These are phyloP conservation scores for Fraxinus americana DNA, from an alignment of 257 asterid genomes.

Conservation along the genomic window DNA sequence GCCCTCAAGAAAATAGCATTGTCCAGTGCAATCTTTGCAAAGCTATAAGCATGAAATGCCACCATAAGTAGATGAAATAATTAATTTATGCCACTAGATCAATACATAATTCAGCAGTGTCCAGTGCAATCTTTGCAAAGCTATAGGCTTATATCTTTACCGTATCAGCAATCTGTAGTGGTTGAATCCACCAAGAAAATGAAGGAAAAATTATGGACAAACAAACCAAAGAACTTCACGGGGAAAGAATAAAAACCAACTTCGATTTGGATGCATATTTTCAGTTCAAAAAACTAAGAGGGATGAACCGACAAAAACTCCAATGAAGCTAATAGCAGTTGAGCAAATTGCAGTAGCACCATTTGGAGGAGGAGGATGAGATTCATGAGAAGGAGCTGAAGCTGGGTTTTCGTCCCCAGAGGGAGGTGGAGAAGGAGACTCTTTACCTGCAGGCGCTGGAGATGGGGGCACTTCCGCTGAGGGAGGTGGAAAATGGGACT, in stretches of 20 bases:
- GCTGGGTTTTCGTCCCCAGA: constrained; percentile 39
- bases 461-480: constrained; percentile 43
- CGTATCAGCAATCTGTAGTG: constrained; percentile 20
- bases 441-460: constrained; percentile 44
- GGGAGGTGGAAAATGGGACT: constrained; percentile 42
- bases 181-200: constrained; percentile 19
- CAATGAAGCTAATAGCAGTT: constrained; percentile 41
- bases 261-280: constrained; percentile 20
- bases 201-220: constrained; percentile 27
- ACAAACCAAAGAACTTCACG: constrained; percentile 20
- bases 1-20: constrained; percentile 71
- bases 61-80: no score
- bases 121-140: constrained; percentile 15
- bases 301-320: constrained; percentile 45
- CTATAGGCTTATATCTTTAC: constrained; percentile 40
- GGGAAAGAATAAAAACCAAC: constrained; percentile 8
- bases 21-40: no score
- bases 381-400: constrained; percentile 58
- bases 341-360: constrained; percentile 35
- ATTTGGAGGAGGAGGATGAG: constrained; percentile 56
- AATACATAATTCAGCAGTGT: constrained; percentile 11
- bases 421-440: constrained; percentile 45
- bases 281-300: constrained; percentile 39
- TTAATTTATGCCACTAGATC: constrained; percentile 21
- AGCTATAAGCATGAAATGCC: no score